These are phyloP conservation scores for Diaporthe vexans DNA, from an alignment of 2,329 filamentous ascomycete species.

Conservation along the genomic window DNA sequence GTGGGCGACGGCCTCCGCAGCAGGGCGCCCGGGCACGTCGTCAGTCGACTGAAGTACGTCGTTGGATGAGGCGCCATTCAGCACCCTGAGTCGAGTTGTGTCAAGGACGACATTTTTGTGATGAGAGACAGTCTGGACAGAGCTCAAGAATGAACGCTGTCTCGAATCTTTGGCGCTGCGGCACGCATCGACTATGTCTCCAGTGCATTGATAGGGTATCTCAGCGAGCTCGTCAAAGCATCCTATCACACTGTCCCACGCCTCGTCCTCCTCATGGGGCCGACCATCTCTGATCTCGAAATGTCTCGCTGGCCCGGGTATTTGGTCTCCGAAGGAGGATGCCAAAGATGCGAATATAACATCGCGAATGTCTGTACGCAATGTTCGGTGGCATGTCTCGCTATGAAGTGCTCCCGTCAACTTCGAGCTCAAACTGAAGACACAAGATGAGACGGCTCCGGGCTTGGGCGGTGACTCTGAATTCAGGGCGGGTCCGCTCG, in stretches of 20 bases:
- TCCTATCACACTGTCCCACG: neutral
- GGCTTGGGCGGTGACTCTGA: neutral
- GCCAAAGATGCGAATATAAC: neutral
- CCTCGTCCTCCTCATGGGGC: neutral
- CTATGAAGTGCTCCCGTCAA: neutral
- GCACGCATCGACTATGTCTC: neutral
- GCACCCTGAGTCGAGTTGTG: neutral
- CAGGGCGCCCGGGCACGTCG: neutral
- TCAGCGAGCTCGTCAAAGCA: neutral
- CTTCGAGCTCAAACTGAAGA: neutral
- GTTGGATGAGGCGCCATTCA: neutral
- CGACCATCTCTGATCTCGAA: neutral
- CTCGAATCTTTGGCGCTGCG: neutral
- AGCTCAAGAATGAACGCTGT: neutral
- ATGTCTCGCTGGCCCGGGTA: neutral
- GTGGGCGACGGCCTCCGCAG: neutral
- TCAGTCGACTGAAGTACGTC: neutral
- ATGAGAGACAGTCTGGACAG: neutral
- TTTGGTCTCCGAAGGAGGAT: neutral
- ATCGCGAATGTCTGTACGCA: neutral
- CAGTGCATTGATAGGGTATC: neutral
- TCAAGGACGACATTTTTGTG: neutral
- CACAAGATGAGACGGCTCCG: neutral
- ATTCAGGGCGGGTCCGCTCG: neutral
- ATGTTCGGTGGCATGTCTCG: neutral